phyloP scores from a whole-genome alignment of 371 early-diverging fungal species.

The Mucor mucedo region DNA sequence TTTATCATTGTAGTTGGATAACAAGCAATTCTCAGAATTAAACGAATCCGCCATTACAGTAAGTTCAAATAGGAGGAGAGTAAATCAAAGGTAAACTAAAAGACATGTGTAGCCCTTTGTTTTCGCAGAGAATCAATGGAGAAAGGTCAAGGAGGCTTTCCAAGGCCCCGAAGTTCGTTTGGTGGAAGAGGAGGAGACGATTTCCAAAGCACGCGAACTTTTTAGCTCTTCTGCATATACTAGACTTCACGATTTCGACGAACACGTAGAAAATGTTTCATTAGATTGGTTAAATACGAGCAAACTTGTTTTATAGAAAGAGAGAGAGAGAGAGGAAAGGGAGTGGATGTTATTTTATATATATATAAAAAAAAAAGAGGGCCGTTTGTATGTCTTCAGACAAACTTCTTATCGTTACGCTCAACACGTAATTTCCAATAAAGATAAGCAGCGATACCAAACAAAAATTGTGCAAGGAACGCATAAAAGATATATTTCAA shows the following conservation, averaged over 20 bases:
- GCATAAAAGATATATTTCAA: conserved; percentile 48
- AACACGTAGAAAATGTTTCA: conserved; percentile 72
- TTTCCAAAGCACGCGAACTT: conserved; percentile 40
- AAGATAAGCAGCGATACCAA: conserved; percentile 42
- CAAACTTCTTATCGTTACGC: conserved; percentile 52
- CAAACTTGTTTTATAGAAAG: conserved; percentile 13
- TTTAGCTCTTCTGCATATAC: conserved; percentile 47
- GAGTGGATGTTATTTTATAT: neutral
- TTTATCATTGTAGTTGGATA: conserved; percentile 29
- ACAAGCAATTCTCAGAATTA: conserved; percentile 34
- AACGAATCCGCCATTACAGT: conserved; percentile 37
- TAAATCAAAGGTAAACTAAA: no score
- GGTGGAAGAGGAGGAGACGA: conserved; percentile 39
- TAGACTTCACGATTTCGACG: conserved; percentile 73
- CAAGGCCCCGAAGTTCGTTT: conserved; percentile 27
- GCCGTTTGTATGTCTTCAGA: conserved; percentile 8
- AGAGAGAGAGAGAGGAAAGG: neutral
- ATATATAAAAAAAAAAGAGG: no score
- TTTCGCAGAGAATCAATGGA: conserved; percentile 57
- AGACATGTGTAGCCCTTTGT: conserved; percentile 42
- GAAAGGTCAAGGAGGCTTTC: conserved; percentile 46
- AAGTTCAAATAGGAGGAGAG: conserved; percentile 8
- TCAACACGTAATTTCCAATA: conserved; percentile 55
- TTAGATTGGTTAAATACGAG: conserved; percentile 67
- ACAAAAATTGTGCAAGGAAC: conserved; percentile 39